Evolutionary conservation across 2,329 filamentous ascomycete species (phyloP).

Genomic region (Fusarium floridanum): DNA sequence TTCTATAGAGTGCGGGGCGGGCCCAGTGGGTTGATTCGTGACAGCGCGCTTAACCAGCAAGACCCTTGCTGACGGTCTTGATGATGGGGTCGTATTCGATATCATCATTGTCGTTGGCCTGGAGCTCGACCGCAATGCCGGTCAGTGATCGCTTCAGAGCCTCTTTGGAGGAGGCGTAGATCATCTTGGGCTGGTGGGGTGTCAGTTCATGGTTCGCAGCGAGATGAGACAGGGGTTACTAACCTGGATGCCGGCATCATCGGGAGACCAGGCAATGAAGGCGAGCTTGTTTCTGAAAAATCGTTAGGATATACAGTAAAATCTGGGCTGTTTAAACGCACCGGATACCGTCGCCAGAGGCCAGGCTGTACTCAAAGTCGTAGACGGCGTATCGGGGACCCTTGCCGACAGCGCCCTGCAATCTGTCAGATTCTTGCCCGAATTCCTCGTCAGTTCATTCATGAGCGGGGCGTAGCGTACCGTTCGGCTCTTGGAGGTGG

Average conservation of each 20-base stretch:
- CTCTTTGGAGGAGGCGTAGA: conserved; percentile 91
- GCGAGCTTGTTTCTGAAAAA: conserved; percentile 77
- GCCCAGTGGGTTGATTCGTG: conserved; percentile 21
- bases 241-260: conserved; percentile 84
- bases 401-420: conserved; percentile 69
- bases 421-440: conserved; percentile 19
- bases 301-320: conserved; percentile 34
- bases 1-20: conserved; percentile 36
- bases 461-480: conserved; percentile 59
- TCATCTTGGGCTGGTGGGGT: conserved; percentile 79
- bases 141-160: conserved; percentile 84
- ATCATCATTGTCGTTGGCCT: conserved; percentile 87
- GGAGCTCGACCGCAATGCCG: conserved; percentile 80
- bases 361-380: conserved; percentile 83
- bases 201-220: conserved; percentile 63
- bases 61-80: conserved; percentile 74
- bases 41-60: conserved; percentile 59
- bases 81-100: conserved; percentile 82
- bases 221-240: conserved; percentile 60
- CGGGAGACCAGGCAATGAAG: conserved; percentile 84
- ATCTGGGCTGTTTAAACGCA: conserved; percentile 51
- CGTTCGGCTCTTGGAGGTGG: conserved; percentile 78
- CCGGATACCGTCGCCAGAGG: conserved; percentile 79
- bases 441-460: background rate
- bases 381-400: conserved; percentile 88